These are phyloP conservation scores for Phalaenopsis equestris DNA, from an alignment of 106 monocot species.

Conservation along the genomic window DNA sequence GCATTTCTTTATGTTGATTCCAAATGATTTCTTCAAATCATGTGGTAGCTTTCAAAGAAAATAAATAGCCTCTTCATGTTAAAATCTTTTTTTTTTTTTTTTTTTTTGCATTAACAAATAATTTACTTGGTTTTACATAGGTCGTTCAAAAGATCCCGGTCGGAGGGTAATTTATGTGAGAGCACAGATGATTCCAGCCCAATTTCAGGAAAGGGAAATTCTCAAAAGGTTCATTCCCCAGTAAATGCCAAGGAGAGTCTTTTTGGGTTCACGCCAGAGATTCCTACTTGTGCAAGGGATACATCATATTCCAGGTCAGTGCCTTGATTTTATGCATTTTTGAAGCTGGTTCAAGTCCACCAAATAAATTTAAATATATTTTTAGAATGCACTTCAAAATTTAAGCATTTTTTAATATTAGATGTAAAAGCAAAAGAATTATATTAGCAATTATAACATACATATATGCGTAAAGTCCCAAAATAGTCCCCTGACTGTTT, in stretches of 20 bases:
- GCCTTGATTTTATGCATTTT: not conserved
- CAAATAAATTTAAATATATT: not conserved
- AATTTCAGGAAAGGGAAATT: constrained; percentile 21
- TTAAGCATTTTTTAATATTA: not conserved
- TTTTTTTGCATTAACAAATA: not conserved
- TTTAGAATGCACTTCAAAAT: not conserved
- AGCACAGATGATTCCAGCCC: constrained; percentile 13
- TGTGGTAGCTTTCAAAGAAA: not conserved
- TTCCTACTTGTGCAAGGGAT: constrained; percentile 34
- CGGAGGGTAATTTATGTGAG: constrained; percentile 67
- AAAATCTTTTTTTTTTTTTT: no score
- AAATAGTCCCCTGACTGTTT: no score
- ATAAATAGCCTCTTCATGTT: not conserved
- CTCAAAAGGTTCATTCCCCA: constrained; percentile 10
- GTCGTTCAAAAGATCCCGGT: constrained; percentile 74
- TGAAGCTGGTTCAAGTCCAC: not conserved
- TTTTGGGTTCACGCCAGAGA: constrained; percentile 65
- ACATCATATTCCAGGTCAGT: constrained; percentile 57
- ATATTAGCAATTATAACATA: not conserved
- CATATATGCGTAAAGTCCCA: no score
- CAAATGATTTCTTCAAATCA: not conserved
- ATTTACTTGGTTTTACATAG: constrained; percentile 25
- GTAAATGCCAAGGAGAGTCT: constrained; percentile 19
- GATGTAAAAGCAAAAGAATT: not conserved
- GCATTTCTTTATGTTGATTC: not conserved